A percentile compares a stretch with the other conserved stretches of the same genome.
phyloP scores from a whole-genome alignment of 495 filamentous ascomycete species.

The Penicillium antarcticum region DNA sequence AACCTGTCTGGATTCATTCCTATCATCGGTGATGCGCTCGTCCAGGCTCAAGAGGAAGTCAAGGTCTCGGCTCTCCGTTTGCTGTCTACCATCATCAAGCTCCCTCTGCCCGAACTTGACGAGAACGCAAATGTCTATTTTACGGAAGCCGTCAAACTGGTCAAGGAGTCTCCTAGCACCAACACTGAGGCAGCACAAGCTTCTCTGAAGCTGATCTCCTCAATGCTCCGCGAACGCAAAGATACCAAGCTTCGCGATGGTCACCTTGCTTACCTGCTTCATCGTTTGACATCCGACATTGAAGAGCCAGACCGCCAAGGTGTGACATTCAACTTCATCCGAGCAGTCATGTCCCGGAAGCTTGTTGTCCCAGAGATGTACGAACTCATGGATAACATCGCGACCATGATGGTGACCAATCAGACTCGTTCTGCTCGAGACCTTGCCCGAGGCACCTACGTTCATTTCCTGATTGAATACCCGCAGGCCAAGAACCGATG shows the following conservation, averaged over 20 bases:
- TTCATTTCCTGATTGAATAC: conserved; percentile 93
- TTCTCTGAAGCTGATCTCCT: conserved; percentile 79
- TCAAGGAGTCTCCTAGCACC: conserved; percentile 73
- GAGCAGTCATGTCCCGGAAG: conserved; percentile 78
- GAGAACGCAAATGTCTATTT: conserved; percentile 73
- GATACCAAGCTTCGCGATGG: conserved; percentile 72
- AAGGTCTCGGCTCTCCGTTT: conserved; percentile 79
- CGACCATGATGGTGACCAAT: conserved; percentile 94
- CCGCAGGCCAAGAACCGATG: conserved; percentile 85
- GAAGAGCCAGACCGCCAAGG: conserved; percentile 90
- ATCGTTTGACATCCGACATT: conserved; percentile 80
- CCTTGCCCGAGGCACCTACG: conserved; percentile 80
- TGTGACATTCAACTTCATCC: conserved; percentile 88
- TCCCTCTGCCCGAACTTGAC: conserved; percentile 69
- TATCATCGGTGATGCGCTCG: conserved; percentile 79
- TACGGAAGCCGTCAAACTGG: conserved; percentile 73
- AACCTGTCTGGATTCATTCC: conserved; percentile 84
- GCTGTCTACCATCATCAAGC: conserved; percentile 79
- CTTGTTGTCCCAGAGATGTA: conserved; percentile 85
- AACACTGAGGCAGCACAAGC: conserved; percentile 79
- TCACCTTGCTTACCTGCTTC: conserved; percentile 78
- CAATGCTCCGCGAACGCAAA: conserved; percentile 77
- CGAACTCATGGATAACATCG: conserved; percentile 82
- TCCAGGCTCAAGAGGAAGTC: conserved; percentile 83
- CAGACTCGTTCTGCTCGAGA: conserved; percentile 82